Evolutionary conservation across 2,329 filamentous ascomycete species (phyloP), one percentile per base, ranked within the genome.

Genomic region (Helotiales sp.): DNA sequence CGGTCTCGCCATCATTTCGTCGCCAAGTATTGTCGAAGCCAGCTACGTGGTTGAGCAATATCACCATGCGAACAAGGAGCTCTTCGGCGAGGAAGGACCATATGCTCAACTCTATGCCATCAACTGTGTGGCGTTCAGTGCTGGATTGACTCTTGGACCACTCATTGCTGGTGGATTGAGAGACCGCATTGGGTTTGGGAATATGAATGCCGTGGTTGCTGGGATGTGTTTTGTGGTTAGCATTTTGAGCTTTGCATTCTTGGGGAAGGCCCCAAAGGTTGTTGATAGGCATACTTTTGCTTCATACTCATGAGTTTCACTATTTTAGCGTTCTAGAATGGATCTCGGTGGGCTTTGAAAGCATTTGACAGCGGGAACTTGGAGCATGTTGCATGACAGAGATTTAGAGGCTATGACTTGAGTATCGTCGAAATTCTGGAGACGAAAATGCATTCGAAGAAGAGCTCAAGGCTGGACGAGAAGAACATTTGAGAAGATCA

Each of bases 101-200:
- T 87, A 87, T 66, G 85, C 84, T 1, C 86, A 88, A 70, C 74
- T 88, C 0, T 89, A 87, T 67, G 84, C 82, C 2, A 73, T 88
- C 58, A 86, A 83, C 64, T 83, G 79, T n/a, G 79, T 87, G 76
- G 77, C 84, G 0, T 88, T 85, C 69, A 81, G 80, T 58, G 71
- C 75, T 0, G 86, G 86, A 0, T 71, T 88, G 52, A 81, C 84
- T 0, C 53, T 86, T 5, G 86, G 86, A 0, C 86, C 86, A 0
- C 67, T 86, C 13, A 69, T 84, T 50, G 80, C 79, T 7, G 85
- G 84, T 0, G 67, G 66, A 9, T 63, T 85, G 62, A 80, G 77
- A 62, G 75, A 81, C 38, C 67, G 59, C 0, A 73, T 84, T 57
- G 81, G 82, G 0, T 85, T 83, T 67, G 81, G 81, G 1, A 80